Percentiles rank a stretch among this genome's conserved stretches.
Evolutionary conservation across 2,329 filamentous ascomycete species (phyloP).

Genomic region (Trichocomaceae sp.): DNA sequence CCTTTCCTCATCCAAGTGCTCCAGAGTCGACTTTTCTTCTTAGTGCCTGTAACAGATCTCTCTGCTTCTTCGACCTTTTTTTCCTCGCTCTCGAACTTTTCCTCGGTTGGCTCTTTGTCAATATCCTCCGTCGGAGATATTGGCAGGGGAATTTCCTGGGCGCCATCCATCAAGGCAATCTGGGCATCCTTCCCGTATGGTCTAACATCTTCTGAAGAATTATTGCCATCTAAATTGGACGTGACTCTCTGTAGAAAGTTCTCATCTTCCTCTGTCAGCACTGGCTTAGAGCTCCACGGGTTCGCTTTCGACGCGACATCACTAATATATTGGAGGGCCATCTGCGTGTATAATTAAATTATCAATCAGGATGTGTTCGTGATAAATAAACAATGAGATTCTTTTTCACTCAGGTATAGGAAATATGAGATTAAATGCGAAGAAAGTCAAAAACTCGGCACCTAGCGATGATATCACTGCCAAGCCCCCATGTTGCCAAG

Average conservation of each 20-base stretch:
- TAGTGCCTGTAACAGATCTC: background rate
- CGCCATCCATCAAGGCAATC: constrained; percentile 39
- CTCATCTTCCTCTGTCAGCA: constrained; percentile 57
- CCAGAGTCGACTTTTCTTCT: constrained; percentile 11
- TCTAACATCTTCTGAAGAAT: constrained; percentile 8
- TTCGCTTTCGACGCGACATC: constrained; percentile 35
- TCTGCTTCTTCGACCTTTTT: background rate
- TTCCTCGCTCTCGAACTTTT: constrained; percentile 12
- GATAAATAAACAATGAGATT: background rate
- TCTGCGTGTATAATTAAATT: background rate
- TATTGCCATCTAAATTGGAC: constrained; percentile 33
- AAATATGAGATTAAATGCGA: background rate
- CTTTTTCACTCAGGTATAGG: no score
- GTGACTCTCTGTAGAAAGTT: constrained; percentile 50
- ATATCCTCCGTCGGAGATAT: constrained; percentile 42
- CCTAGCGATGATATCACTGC: constrained; percentile 6
- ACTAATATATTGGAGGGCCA: constrained; percentile 39
- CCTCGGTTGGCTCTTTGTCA: constrained; percentile 22
- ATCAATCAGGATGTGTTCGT: background rate
- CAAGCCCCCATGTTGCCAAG: background rate
- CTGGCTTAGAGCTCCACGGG: constrained; percentile 29
- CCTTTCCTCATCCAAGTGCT: constrained; percentile 31
- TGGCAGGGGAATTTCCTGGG: constrained; percentile 46
- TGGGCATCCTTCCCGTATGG: constrained; percentile 38
- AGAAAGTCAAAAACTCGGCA: background rate